Conservation (phyloP, 1,284 basidiomycete genomes). For the Neolentinus lepideus region DNA sequence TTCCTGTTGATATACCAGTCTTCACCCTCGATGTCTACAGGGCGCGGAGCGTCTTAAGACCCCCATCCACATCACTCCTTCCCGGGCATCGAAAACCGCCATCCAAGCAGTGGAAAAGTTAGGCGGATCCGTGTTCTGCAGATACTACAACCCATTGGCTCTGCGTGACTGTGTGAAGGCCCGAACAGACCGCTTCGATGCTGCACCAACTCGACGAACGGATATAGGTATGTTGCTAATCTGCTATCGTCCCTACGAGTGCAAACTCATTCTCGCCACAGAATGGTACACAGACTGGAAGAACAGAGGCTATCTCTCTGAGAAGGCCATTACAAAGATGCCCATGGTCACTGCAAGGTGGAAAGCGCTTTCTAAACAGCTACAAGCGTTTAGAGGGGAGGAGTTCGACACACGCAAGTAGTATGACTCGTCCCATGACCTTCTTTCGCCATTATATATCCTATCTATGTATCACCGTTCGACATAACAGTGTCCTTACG, state of each 20-base stretch:
- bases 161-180: constrained; percentile 78
- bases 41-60: constrained; percentile 63
- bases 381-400: constrained; percentile 55
- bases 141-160: constrained; percentile 87
- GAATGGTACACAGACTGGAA: constrained; percentile 73
- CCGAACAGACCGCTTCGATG: constrained; percentile 58
- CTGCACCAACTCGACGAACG: constrained; percentile 76
- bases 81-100: constrained; percentile 82
- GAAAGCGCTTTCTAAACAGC: constrained; percentile 54
- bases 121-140: constrained; percentile 84
- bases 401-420: constrained; percentile 39
- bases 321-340: constrained; percentile 45
- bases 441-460: too few species aligned
- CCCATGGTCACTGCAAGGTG: constrained; percentile 64
- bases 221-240: constrained; percentile 65
- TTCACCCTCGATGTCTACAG: constrained; percentile 25
- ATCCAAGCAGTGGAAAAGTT: constrained; percentile 78
- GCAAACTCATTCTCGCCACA: constrained; percentile 20
- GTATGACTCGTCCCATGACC: constrained; percentile 2
- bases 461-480: not conserved
- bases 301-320: constrained; percentile 70
- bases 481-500: constrained; percentile 31
- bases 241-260: constrained; percentile 3
- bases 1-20: constrained; percentile 3
- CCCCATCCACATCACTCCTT: constrained; percentile 78